Evolutionary conservation across 2,329 filamentous ascomycete genomes (phyloP).

Genomic region (Trichoderma aggressivum): DNA sequence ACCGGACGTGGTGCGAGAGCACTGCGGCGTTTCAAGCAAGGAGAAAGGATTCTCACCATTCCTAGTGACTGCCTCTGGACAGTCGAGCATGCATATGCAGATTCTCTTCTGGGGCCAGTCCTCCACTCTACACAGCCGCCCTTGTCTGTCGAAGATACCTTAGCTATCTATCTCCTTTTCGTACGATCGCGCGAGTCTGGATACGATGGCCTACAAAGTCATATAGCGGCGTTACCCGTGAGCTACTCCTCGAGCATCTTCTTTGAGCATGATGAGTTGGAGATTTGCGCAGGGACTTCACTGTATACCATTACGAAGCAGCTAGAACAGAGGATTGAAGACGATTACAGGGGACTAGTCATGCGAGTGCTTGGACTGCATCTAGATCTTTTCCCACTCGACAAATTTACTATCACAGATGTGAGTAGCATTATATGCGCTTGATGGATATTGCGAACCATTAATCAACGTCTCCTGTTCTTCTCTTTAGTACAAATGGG

Average conservation of each 20-base stretch:
- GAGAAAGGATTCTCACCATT: conserved; percentile 34
- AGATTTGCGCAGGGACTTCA: conserved; percentile 33
- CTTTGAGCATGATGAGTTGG: conserved; percentile 33
- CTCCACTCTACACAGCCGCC: conserved; percentile 31
- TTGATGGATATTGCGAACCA: conserved; percentile 15
- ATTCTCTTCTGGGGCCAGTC: conserved; percentile 31
- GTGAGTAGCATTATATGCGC: conserved; percentile 26
- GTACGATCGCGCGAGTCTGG: conserved; percentile 32
- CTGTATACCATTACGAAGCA: conserved; percentile 34
- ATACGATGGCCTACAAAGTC: conserved; percentile 29
- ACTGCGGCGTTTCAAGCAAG: conserved; percentile 31
- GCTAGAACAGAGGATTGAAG: conserved; percentile 28
- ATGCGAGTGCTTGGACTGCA: conserved; percentile 29
- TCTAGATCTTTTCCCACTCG: conserved; percentile 33
- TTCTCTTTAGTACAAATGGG: conserved; percentile 35
- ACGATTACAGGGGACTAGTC: conserved; percentile 31
- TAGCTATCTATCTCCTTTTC: conserved; percentile 34
- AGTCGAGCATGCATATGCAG: conserved; percentile 31
- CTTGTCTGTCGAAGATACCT: conserved; percentile 33
- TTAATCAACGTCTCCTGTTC: conserved; percentile 4
- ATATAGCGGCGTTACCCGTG: conserved; percentile 31
- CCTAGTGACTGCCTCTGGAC: conserved; percentile 32
- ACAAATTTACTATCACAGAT: conserved; percentile 33
- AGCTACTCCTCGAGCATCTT: conserved; percentile 36
- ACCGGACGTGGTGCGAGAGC: conserved; percentile 33